Percentiles rank a stretch among this genome's conserved stretches.
phyloP scores from a whole-genome alignment of 23 red algal species.

The Gracilaria domingensis region DNA sequence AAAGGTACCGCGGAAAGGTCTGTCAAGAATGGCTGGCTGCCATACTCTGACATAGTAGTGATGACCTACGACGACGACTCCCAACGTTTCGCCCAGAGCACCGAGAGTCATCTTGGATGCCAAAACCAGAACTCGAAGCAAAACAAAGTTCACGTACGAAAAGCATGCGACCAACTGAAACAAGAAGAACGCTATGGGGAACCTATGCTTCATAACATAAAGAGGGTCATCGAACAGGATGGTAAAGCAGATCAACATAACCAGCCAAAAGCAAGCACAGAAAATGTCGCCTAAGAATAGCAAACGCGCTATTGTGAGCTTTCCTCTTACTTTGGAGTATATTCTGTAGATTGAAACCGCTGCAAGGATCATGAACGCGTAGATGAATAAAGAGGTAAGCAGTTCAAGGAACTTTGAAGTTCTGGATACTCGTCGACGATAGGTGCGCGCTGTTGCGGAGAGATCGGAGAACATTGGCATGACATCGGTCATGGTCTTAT shows the following conservation, averaged over 20 bases:
- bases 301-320: constrained; percentile 71
- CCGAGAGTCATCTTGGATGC: constrained; percentile 79
- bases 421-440: constrained; percentile 54
- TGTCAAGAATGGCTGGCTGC: constrained; percentile 75
- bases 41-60: constrained; percentile 86
- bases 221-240: constrained; percentile 78
- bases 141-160: constrained; percentile 76
- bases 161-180: constrained; percentile 79
- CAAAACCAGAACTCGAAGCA: constrained; percentile 77
- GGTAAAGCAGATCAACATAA: constrained; percentile 68
- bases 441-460: constrained; percentile 52
- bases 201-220: constrained; percentile 61
- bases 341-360: constrained; percentile 40
- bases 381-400: constrained; percentile 67
- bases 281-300: constrained; percentile 78
- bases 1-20: constrained; percentile 58
- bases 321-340: constrained; percentile 60
- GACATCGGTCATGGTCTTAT: constrained; percentile 75
- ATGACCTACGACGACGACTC: constrained; percentile 77
- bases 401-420: constrained; percentile 70
- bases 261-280: constrained; percentile 75
- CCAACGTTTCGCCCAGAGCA: constrained; percentile 78
- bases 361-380: constrained; percentile 60
- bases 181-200: constrained; percentile 68
- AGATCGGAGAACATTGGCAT: constrained; percentile 62